Evolutionary conservation across 371 early-diverging fungal genomes (phyloP), one percentile per base, ranked within the genome.

Genomic region (Thermomucor indicae-seudaticae): DNA sequence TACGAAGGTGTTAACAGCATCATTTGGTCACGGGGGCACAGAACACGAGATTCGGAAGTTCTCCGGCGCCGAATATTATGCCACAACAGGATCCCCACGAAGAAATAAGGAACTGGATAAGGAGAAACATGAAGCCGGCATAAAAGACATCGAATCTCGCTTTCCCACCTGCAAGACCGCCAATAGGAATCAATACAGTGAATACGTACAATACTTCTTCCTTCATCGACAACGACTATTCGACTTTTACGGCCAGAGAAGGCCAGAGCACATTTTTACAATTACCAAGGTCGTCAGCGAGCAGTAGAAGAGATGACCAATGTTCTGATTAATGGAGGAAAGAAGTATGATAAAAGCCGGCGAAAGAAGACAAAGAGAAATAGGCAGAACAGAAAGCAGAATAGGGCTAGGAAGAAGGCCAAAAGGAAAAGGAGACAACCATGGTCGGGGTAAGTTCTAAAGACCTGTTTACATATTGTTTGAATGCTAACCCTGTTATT

Each of bases 251-350:
- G 32, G 19, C 31, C 25, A 43, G 34, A 44, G 19, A 10, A 11
- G 29, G 10, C 28, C 3, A 23, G 25, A 19, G 14, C 27, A 17
- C 20, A 12, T 8, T 45, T 56, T 34, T 34, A 42, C 14, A 43
- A 43, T 14, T 56, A 56, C 16, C 34, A 44, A 49, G 46, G 40
- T 1, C 16, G 38, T 2, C 50, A 56, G 32, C 32, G 29, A n/a
- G 16, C 45, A 10, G 8, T 24, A n/a, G 19, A 34, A 30, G 56
- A 56, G 45, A 43, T 37, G 29, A 28, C 44, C 6, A 56, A 56
- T 3, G 19, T 49, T 22, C 41, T 56, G 6, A 29, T 56, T 6
- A 44, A 56, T 16, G 45, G 56, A 12, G 50, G 56, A 8, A 34
- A 22, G 5, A 55, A 49, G 25, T 54, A 47, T 10, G 10, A 37